Evolutionary conservation across 2,329 filamentous ascomycete genomes (phyloP).

Genomic region (Aspergillus piperis): DNA sequence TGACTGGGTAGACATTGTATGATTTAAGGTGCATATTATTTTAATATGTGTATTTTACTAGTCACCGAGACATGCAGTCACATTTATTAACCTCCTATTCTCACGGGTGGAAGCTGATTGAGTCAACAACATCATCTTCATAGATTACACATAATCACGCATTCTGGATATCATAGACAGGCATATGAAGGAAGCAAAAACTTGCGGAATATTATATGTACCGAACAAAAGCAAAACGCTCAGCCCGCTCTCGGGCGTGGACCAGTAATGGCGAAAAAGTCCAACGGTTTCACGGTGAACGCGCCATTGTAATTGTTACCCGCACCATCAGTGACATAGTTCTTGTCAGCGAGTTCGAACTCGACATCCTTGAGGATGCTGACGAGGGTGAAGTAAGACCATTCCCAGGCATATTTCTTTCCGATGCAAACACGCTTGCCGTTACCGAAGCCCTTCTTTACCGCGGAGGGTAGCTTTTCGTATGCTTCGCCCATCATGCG

Average conservation of each 20-base stretch:
- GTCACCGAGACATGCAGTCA: not conserved
- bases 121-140: not conserved
- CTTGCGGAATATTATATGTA: no score
- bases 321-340: constrained; percentile 36
- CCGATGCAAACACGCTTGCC: constrained; percentile 72
- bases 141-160: not conserved
- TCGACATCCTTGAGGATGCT: constrained; percentile 71
- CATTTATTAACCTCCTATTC: not conserved
- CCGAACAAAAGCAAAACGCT: not conserved
- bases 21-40: no score
- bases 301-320: constrained; percentile 47
- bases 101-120: no score
- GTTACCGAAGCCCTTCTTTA: constrained; percentile 73
- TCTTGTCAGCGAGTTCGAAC: constrained; percentile 62
- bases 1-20: no score
- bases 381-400: constrained; percentile 63
- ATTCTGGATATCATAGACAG: constrained; percentile 8
- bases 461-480: constrained; percentile 61
- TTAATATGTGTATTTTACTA: no score
- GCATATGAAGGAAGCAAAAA: not conserved
- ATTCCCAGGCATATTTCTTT: constrained; percentile 72
- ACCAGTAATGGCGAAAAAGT: constrained; percentile 36
- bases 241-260: constrained; percentile 8
- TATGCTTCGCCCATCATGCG: constrained; percentile 72
- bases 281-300: constrained; percentile 56